phyloP scores from a whole-genome alignment of 305 asterid species.

The Plantago rigida region DNA sequence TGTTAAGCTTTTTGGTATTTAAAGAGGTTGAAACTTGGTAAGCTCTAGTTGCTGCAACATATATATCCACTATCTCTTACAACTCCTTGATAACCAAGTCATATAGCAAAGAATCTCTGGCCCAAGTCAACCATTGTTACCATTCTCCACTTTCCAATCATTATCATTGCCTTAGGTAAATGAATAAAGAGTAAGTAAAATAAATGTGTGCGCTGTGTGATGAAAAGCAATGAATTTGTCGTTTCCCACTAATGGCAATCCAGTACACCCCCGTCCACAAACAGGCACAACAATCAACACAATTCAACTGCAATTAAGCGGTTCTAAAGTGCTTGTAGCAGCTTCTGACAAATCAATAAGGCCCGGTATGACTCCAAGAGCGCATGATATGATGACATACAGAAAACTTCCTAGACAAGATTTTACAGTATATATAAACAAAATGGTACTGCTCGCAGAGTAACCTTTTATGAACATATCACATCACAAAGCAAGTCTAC shows the following conservation, averaged over 20 bases:
- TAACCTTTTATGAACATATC: background rate
- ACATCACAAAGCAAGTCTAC: background rate
- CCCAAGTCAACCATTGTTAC: background rate
- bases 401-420: no score
- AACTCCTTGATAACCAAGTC: background rate
- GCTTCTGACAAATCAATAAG: no score
- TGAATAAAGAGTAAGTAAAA: background rate
- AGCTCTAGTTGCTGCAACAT: background rate
- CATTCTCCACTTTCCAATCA: background rate
- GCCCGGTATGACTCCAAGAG: no score
- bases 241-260: background rate
- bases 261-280: background rate
- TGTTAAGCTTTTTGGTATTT: background rate
- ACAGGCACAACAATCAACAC: background rate
- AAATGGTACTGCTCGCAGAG: background rate
- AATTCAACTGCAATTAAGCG: background rate
- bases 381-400: no score
- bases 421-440: no score
- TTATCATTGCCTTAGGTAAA: background rate
- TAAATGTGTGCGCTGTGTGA: background rate
- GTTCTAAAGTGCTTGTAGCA: background rate
- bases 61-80: background rate
- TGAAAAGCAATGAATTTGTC: background rate
- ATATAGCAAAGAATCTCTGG: background rate
- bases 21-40: background rate